Base-by-base conservation (phyloP, 1,284 basidiomycete species). In the Melampsora larici-populina region DNA sequence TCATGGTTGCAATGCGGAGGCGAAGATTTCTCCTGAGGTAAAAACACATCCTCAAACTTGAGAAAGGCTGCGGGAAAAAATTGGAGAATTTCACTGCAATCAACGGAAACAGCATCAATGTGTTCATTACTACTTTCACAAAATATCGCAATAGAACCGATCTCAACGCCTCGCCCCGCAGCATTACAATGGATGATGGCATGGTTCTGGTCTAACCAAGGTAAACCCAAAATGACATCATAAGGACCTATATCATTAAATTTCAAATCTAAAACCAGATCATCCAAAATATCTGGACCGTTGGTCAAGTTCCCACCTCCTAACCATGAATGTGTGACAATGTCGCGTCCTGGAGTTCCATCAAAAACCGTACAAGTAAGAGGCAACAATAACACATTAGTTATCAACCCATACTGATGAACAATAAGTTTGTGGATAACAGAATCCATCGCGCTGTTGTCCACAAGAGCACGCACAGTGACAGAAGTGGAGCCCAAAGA, bases 331-430 rank as follows among this genome's bases (percentile, higher is more conserved):
- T 18, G 31, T n/a, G 26, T 63, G 17, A 72, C 33, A 17, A 60
- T 13, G 4, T 55, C 58, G 5, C 40, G 46, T 17, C 55, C 70
- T 43, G 70, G 70, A 11, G 70, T 60, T n/a, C 58, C 36, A 26
- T 63, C 51, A 60, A 72, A 72, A 5, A 51, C 43, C 43, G 40
- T 62, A 7, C 55, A 72, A 60, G 58, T 40, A 29, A 72, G 62
- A 40, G 58, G 58, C 3, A 24, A 46, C 1, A 17, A 2, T 6
- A 63, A 40, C 13, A 18, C 0, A 1, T 24, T 62, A n/a, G 62
- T 18, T 24, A 40, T 13, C 43, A 72, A 8, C 3, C 18, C 17
- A 64, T 29, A 29, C 24, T 64, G 62, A 21, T 26, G 4, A 9
- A 29, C 26, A 8, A 64, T 26, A 4, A 4, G 2, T 15, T 24